phyloP scores from a whole-genome alignment of 164 flowering plant genomes.

The Kingdonia uniflora region DNA sequence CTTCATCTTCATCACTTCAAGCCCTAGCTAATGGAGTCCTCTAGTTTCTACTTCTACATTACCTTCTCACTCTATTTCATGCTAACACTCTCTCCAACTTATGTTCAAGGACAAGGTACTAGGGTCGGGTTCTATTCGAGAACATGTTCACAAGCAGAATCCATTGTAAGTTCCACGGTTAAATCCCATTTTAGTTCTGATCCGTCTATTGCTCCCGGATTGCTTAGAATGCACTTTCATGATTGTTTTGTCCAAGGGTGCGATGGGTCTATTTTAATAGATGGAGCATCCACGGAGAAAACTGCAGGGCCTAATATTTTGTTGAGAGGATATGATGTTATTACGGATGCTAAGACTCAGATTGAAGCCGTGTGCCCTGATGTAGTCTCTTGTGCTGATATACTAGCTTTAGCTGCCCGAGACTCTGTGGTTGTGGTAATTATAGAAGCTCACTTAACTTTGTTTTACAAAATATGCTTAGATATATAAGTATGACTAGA shows the following conservation, averaged over 20 bases:
- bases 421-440: conserved; percentile 50
- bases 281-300: conserved; percentile 38
- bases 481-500: neutral
- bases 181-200: conserved; percentile 17
- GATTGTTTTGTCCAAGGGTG: conserved; percentile 74
- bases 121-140: conserved; percentile 36
- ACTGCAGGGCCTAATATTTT: conserved; percentile 30
- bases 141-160: conserved; percentile 39
- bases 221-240: conserved; percentile 59
- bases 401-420: conserved; percentile 59
- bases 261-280: conserved; percentile 51
- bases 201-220: conserved; percentile 38
- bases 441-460: neutral
- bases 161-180: conserved; percentile 31
- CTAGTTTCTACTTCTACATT: neutral
- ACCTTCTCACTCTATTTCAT: neutral
- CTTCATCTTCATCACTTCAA: no score
- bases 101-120: conserved; percentile 25
- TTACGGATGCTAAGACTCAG: conserved; percentile 46
- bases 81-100: neutral
- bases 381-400: conserved; percentile 66
- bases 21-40: no score
- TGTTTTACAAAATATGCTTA: neutral
- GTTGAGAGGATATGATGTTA: conserved; percentile 44
- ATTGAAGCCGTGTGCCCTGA: conserved; percentile 56